Percentiles rank a stretch among this genome's conserved stretches.
These are phyloP conservation scores for Cordyceps pruinosa DNA, from an alignment of 2,329 filamentous ascomycete genomes.

Conservation along the genomic window DNA sequence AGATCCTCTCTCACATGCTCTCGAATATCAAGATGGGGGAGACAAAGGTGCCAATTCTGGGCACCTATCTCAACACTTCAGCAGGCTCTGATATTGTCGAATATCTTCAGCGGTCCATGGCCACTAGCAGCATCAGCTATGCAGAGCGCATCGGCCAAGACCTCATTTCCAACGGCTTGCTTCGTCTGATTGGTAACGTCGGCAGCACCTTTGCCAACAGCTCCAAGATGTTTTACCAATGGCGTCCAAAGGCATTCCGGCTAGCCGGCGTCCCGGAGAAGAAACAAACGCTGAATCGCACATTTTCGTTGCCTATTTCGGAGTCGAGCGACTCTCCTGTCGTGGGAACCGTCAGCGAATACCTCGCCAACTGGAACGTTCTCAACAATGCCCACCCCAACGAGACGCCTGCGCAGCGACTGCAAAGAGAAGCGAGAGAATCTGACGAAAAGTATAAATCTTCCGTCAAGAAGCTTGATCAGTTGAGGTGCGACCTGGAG, in stretches of 20 bases:
- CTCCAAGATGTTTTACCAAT: constrained; percentile 95
- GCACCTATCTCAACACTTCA: constrained; percentile 90
- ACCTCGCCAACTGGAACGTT: constrained; percentile 87
- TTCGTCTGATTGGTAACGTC: constrained; percentile 88
- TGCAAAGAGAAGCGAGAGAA: constrained; percentile 83
- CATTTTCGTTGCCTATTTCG: constrained; percentile 62
- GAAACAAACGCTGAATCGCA: constrained; percentile 65
- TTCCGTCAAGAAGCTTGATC: constrained; percentile 77
- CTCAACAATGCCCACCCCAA: constrained; percentile 79
- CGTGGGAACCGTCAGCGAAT: constrained; percentile 78
- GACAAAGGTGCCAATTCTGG: constrained; percentile 90
- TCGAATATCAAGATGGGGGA: constrained; percentile 81
- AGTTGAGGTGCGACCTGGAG: constrained; percentile 88
- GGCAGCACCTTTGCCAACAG: constrained; percentile 96
- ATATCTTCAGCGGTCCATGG: constrained; percentile 86
- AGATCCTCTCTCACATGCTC: constrained; percentile 79
- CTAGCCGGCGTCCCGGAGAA: constrained; percentile 82
- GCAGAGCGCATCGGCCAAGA: constrained; percentile 95
- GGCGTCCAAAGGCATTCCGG: constrained; percentile 88
- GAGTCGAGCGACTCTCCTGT: constrained; percentile 64
- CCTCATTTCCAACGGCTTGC: constrained; percentile 74
- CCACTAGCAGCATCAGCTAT: constrained; percentile 76
- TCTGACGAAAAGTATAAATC: constrained; percentile 91
- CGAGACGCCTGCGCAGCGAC: constrained; percentile 78
- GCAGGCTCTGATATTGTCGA: constrained; percentile 90